Evolutionary conservation across 768 basidiomycete genomes (phyloP).

Genomic region (Tylopilus sp.): DNA sequence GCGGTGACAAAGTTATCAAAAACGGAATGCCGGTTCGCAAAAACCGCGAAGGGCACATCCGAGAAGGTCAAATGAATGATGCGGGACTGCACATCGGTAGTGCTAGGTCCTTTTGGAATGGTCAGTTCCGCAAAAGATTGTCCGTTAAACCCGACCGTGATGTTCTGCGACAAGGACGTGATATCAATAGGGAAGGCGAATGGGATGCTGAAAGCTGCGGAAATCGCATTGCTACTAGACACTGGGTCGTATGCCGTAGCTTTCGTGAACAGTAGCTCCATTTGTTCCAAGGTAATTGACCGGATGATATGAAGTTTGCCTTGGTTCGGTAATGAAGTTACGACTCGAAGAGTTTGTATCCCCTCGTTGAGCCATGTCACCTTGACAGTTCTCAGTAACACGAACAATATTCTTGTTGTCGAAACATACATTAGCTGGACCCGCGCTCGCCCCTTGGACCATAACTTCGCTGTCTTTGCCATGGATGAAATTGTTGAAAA

Average conservation of each 20-base stretch:
- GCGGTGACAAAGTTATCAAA: constrained; percentile 63
- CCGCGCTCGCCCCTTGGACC: constrained; percentile 59
- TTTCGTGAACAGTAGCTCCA: constrained; percentile 56
- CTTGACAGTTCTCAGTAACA: constrained; percentile 29
- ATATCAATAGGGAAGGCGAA: constrained; percentile 72
- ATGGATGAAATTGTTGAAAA: constrained; percentile 73
- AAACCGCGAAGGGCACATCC: constrained; percentile 57
- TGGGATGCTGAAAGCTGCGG: constrained; percentile 63
- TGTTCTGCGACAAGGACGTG: constrained; percentile 54
- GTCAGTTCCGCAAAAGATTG: constrained; percentile 56
- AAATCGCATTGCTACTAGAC: constrained; percentile 57
- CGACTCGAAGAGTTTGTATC: constrained; percentile 58
- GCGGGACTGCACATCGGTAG: constrained; percentile 59
- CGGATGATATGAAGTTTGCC: constrained; percentile 63
- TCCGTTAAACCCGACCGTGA: constrained; percentile 50
- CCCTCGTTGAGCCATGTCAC: constrained; percentile 72
- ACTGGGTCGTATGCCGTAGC: constrained; percentile 54
- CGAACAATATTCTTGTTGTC: neutral
- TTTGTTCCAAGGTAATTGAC: constrained; percentile 56
- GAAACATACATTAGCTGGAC: constrained; percentile 48
- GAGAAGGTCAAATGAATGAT: constrained; percentile 60
- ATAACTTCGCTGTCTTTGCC: constrained; percentile 58
- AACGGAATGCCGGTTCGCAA: constrained; percentile 42
- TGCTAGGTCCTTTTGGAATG: constrained; percentile 53
- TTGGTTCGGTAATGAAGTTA: constrained; percentile 58